Evolutionary conservation across 768 basidiomycete species (phyloP).

Genomic region (Hebeloma cylindrosporum): DNA sequence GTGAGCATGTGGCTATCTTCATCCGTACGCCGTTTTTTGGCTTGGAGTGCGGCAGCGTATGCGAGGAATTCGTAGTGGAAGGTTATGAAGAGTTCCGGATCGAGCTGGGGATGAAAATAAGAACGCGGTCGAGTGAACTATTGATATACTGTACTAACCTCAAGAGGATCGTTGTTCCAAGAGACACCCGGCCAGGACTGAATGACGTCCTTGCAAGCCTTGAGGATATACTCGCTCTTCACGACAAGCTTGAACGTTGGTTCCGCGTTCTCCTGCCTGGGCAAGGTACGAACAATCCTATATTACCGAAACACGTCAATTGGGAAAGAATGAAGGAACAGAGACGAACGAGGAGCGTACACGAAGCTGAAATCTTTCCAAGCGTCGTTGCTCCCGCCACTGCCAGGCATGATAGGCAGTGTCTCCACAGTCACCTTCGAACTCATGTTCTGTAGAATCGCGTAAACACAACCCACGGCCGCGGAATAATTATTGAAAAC

Average conservation of each 20-base stretch:
- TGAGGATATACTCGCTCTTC: constrained; percentile 57
- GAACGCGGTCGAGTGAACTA: neutral
- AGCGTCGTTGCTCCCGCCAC: too few relatives aligned
- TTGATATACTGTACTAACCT: constrained; percentile 33
- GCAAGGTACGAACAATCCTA: constrained; percentile 55
- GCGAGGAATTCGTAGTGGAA: constrained; percentile 47
- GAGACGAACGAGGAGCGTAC: neutral
- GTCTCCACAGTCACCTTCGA: too few relatives aligned
- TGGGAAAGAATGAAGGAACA: neutral
- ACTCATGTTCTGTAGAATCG: too few relatives aligned
- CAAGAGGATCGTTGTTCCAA: constrained; percentile 59
- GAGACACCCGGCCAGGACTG: constrained; percentile 58
- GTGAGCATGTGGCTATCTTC: constrained; percentile 44
- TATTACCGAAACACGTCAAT: neutral
- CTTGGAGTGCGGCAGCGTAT: constrained; percentile 40
- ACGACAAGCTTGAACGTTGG: constrained; percentile 53
- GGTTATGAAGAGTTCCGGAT: constrained; percentile 56
- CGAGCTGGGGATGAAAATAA: constrained; percentile 36
- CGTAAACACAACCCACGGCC: too few relatives aligned
- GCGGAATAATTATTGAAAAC: too few relatives aligned
- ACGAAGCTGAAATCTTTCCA: too few relatives aligned
- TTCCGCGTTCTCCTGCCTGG: constrained; percentile 36
- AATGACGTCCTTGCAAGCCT: constrained; percentile 59
- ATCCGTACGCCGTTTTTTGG: constrained; percentile 36
- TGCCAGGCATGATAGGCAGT: too few relatives aligned